Conservation (phyloP, 2,329 filamentous ascomycete species). For the Pseudogymnoascus pannorum region DNA sequence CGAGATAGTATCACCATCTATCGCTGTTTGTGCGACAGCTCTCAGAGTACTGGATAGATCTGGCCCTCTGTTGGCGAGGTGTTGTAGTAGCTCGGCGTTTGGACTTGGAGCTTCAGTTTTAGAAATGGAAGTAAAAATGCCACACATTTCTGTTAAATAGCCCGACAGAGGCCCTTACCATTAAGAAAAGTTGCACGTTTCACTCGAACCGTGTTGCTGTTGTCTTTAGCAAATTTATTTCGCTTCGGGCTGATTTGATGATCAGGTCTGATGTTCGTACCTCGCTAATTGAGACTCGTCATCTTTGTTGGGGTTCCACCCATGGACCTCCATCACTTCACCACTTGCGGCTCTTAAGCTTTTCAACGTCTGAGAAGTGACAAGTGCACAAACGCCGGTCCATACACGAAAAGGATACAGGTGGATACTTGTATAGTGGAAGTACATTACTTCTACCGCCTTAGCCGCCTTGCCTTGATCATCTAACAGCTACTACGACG, state of each 20-base stretch:
- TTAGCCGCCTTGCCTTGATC: background rate
- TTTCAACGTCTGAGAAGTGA: constrained; percentile 2
- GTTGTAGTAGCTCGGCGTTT: constrained; percentile 34
- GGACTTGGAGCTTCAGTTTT: constrained; percentile 25
- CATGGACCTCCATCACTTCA: constrained; percentile 1
- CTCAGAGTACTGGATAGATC: constrained; percentile 32
- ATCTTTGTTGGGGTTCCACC: constrained; percentile 6
- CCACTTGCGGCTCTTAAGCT: background rate
- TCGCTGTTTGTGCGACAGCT: constrained; percentile 3
- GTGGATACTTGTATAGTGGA: background rate
- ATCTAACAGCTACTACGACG: background rate
- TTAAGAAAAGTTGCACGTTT: background rate
- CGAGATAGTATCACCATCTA: constrained; percentile 30
- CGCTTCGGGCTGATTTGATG: background rate
- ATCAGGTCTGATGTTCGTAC: constrained; percentile 2
- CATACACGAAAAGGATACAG: background rate
- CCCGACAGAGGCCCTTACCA: background rate
- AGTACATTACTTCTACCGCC: background rate
- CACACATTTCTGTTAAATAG: constrained; percentile 44
- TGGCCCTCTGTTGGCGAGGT: constrained; percentile 50
- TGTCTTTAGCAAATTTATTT: background rate
- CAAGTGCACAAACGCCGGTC: background rate
- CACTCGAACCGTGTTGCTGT: background rate
- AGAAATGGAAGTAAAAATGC: constrained; percentile 49
- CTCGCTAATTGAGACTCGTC: constrained; percentile 8